Evolutionary conservation across 176 grass and related monocot genomes (phyloP).

Genomic region (Microstegium vimineum): DNA sequence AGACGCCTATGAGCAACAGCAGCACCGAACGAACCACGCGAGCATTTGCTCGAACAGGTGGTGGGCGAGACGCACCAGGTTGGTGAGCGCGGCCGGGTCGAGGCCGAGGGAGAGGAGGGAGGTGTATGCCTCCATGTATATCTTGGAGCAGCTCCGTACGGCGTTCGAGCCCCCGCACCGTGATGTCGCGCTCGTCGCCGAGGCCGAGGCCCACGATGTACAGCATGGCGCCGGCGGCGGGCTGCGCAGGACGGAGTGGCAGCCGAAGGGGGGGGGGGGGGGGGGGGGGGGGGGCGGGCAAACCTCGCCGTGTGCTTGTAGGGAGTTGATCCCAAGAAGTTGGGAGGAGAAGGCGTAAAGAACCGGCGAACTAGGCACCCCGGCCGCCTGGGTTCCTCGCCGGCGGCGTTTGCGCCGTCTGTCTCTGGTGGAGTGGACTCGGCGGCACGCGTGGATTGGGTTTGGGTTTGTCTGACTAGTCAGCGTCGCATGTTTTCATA

Average conservation of each 20-base stretch:
- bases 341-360: background rate
- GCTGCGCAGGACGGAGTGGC: background rate
- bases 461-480: background rate
- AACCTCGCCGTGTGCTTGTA: background rate
- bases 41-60: conserved; percentile 19
- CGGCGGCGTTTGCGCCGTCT: background rate
- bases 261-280: too few relatives aligned
- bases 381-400: background rate
- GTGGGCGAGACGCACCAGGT: conserved; percentile 42
- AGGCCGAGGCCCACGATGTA: conserved; percentile 84
- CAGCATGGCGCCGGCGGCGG: conserved; percentile 44
- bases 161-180: conserved; percentile 82
- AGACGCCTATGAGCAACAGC: background rate
- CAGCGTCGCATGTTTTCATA: background rate
- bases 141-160: conserved; percentile 60
- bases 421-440: background rate
- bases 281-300: too few relatives aligned
- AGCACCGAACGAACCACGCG: background rate
- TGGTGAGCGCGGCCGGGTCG: conserved; percentile 63
- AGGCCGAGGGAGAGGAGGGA: conserved; percentile 89
- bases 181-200: conserved; percentile 92
- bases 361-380: background rate
- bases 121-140: conserved; percentile 96
- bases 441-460: background rate
- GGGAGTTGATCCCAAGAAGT: background rate